Evolutionary conservation across 2,329 filamentous ascomycete species (phyloP).

Genomic region (Exophiala xenobiotica): DNA sequence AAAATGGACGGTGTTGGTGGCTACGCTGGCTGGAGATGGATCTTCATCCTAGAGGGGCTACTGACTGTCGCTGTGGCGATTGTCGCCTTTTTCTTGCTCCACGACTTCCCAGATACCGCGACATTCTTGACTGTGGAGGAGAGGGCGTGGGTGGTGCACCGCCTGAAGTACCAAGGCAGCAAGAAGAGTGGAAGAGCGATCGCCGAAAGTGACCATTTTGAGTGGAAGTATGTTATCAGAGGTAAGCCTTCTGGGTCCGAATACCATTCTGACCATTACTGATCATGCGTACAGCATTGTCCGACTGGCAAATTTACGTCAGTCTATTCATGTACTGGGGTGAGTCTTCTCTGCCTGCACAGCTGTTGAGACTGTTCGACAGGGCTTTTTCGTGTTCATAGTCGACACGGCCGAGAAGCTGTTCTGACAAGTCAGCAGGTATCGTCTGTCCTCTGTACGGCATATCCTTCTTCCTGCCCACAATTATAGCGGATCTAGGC

Average conservation of each 20-base stretch:
- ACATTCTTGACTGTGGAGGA: conserved; percentile 44
- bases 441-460: conserved; percentile 44
- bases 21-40: conserved; percentile 50
- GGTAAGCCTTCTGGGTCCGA: conserved; percentile 37
- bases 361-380: no score
- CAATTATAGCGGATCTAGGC: conserved; percentile 44
- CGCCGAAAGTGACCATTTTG: conserved; percentile 34
- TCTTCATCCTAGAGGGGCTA: conserved; percentile 57
- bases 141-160: conserved; percentile 39
- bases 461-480: conserved; percentile 39
- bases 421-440: no score
- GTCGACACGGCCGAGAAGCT: no score
- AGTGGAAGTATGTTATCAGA: conserved; percentile 41
- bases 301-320: conserved; percentile 35
- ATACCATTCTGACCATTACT: not conserved
- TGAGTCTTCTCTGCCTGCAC: no score
- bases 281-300: conserved; percentile 34
- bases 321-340: conserved; percentile 42
- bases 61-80: conserved; percentile 45
- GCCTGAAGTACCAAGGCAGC: conserved; percentile 39
- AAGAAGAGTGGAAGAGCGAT: conserved; percentile 31
- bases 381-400: no score
- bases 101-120: conserved; percentile 47
- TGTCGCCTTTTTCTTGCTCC: conserved; percentile 44
- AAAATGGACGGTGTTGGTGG: conserved; percentile 52